Conservation (phyloP, 768 basidiomycete species). For the Neoboletus subvelutipes region DNA sequence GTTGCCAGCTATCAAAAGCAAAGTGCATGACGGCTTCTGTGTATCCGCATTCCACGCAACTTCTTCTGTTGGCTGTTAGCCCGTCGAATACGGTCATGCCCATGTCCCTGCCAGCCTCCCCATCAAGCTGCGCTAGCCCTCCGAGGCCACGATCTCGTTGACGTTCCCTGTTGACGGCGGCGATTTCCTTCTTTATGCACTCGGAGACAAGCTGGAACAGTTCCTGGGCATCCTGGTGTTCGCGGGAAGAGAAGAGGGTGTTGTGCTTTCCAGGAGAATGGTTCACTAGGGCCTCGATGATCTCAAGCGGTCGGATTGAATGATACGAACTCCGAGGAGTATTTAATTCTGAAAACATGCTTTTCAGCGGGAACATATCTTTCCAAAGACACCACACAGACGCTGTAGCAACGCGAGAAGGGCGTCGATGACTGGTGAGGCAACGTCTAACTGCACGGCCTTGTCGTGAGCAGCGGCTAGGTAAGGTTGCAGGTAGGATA, state of each 20-base stretch:
- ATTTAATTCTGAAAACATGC: constrained; percentile 53
- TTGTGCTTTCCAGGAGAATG: constrained; percentile 52
- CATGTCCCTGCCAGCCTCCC: constrained; percentile 35
- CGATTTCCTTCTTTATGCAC: constrained; percentile 82
- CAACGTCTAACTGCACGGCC: constrained; percentile 78
- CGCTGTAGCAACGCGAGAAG: constrained; percentile 69
- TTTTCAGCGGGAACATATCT: constrained; percentile 4
- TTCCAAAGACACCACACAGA: constrained; percentile 33
- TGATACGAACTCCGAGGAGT: constrained; percentile 54
- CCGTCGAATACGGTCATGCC: constrained; percentile 84
- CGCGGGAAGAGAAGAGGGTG: constrained; percentile 79
- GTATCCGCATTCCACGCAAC: constrained; percentile 88
- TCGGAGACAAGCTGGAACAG: constrained; percentile 94
- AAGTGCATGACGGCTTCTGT: constrained; percentile 95
- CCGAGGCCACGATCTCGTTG: constrained; percentile 71
- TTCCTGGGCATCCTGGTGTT: constrained; percentile 98
- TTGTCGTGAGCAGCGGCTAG: constrained; percentile 72
- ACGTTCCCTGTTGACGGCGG: constrained; percentile 69
- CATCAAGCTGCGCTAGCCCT: constrained; percentile 40
- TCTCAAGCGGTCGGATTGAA: constrained; percentile 67
- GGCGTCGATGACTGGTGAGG: constrained; percentile 84
- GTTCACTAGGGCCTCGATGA: constrained; percentile 67
- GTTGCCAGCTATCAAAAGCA: constrained; percentile 80
- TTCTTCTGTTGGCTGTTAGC: constrained; percentile 84
- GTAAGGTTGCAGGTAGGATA: constrained; percentile 78